These are phyloP conservation scores for Apiospora phragmitis DNA, from an alignment of 2,329 filamentous ascomycete species.

Conservation along the genomic window DNA sequence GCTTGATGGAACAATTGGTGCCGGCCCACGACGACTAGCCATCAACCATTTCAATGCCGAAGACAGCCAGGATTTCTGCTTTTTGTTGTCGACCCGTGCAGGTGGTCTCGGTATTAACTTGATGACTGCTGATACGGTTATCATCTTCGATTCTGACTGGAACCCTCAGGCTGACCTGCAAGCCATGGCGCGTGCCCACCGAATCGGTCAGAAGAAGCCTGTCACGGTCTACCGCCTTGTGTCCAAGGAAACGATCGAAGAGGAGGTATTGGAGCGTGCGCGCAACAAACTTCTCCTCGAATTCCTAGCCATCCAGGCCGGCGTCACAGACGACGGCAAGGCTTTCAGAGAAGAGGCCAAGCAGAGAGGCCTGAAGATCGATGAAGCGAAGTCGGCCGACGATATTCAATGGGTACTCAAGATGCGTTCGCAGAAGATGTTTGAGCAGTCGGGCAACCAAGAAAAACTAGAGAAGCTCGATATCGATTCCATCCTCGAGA, in stretches of 20 bases:
- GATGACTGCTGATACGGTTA: conserved; percentile 97
- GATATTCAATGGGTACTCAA: conserved; percentile 97
- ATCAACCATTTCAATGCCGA: conserved; percentile 98
- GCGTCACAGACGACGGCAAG: conserved; percentile 93
- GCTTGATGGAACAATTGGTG: conserved; percentile 91
- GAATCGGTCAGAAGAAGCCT: conserved; percentile 93
- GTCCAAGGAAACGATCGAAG: conserved; percentile 97
- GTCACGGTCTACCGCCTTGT: conserved; percentile 96
- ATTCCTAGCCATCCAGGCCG: conserved; percentile 94
- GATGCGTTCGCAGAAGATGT: conserved; percentile 98
- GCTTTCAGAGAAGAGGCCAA: conserved; percentile 73
- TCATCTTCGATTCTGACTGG: conserved; percentile 98
- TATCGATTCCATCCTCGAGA: conserved; percentile 94
- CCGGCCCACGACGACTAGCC: conserved; percentile 82
- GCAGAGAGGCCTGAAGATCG: conserved; percentile 71
- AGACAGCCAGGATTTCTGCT: conserved; percentile 93
- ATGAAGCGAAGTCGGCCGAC: conserved; percentile 86
- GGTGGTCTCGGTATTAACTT: conserved; percentile 98
- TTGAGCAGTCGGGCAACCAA: conserved; percentile 95
- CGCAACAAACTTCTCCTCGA: conserved; percentile 97
- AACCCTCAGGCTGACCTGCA: conserved; percentile 98
- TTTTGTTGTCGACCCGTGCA: conserved; percentile 90
- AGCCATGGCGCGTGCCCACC: conserved; percentile 96
- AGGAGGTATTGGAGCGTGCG: conserved; percentile 93
- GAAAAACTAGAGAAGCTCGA: conserved; percentile 95